Conservation (phyloP, 2,329 filamentous ascomycete species). For the Cucurbitaria berberidis region DNA sequence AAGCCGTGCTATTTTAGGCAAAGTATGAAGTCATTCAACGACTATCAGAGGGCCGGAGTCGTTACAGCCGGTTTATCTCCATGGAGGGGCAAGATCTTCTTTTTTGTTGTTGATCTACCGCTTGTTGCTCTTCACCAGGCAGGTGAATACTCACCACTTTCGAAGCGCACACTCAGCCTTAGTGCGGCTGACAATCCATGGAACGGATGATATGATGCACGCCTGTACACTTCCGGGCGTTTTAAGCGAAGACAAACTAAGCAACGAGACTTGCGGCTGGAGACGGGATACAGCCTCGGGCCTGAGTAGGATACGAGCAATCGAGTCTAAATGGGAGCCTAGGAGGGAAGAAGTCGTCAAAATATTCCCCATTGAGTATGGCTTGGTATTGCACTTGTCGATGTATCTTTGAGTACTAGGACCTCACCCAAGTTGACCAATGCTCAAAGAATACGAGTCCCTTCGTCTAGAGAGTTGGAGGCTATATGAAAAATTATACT, state of each 20-base stretch:
- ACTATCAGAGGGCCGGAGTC: neutral
- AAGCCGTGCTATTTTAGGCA: slow-evolving; percentile 11
- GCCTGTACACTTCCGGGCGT: no score
- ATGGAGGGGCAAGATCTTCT: neutral
- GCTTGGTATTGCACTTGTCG: no score
- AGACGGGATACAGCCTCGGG: neutral
- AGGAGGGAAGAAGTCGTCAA: no score
- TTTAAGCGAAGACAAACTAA: neutral
- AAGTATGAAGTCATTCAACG: slow-evolving; percentile 2
- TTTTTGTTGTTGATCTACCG: no score
- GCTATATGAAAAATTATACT: no score
- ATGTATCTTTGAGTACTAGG: no score
- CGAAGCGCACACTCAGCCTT: neutral
- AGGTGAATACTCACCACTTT: neutral
- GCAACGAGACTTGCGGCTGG: neutral
- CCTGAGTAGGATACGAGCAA: no score
- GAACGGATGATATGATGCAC: neutral
- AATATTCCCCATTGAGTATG: neutral
- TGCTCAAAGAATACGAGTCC: no score
- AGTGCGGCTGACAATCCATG: slow-evolving; percentile 6
- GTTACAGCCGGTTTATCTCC: neutral
- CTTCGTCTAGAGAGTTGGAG: no score
- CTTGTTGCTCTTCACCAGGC: neutral
- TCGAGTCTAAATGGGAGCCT: no score
- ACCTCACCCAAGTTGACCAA: no score